Conservation (phyloP, 2,329 filamentous ascomycete genomes). For the Aspergillus pseudotamarii region DNA sequence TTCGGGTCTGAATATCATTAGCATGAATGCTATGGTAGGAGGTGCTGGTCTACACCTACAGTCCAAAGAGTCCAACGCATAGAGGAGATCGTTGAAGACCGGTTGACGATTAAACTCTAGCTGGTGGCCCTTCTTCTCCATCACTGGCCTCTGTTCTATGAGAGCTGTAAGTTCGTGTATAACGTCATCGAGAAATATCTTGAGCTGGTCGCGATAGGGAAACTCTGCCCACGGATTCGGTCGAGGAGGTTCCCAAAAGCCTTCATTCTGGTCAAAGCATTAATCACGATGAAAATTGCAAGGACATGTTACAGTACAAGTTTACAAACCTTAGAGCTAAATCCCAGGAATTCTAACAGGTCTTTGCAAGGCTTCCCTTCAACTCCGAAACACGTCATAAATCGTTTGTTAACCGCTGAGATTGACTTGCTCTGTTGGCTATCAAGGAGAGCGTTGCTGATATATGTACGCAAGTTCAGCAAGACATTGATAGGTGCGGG, state of each 20-base stretch:
- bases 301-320: slow-evolving; percentile 1
- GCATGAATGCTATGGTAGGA: not conserved
- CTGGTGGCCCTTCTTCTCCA: slow-evolving; percentile 40
- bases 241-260: slow-evolving; percentile 48
- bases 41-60: slow-evolving; percentile 30
- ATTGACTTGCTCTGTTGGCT: slow-evolving; percentile 57
- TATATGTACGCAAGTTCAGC: slow-evolving; percentile 60
- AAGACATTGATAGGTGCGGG: slow-evolving; percentile 59
- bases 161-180: slow-evolving; percentile 59
- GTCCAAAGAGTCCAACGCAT: slow-evolving; percentile 35
- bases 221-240: slow-evolving; percentile 34
- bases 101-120: slow-evolving; percentile 35
- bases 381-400: slow-evolving; percentile 63
- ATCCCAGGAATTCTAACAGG: slow-evolving; percentile 62
- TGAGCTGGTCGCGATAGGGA: slow-evolving; percentile 44
- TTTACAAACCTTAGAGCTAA: slow-evolving; percentile 49
- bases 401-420: slow-evolving; percentile 64
- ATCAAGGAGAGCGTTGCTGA: slow-evolving; percentile 59
- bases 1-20: slow-evolving; percentile 33
- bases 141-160: slow-evolving; percentile 48
- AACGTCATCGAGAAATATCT: slow-evolving; percentile 61
- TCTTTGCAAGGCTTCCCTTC: slow-evolving; percentile 57
- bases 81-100: slow-evolving; percentile 44
- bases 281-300: not conserved
- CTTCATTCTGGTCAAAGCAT: slow-evolving; percentile 33